Evolutionary conservation across 305 asterid species (phyloP).

Genomic region (Fraxinus sp.): DNA sequence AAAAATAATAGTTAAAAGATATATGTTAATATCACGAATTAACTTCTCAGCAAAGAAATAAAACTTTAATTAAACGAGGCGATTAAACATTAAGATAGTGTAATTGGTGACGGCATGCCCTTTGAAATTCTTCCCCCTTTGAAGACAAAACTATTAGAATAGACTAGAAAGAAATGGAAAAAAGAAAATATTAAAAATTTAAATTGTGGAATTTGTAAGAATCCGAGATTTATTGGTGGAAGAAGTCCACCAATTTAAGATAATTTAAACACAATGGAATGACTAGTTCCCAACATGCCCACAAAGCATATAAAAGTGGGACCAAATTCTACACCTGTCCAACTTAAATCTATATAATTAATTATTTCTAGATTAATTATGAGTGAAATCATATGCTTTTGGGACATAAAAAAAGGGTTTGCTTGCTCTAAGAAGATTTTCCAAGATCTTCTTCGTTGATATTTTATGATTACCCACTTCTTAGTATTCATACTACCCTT

Average conservation of each 20-base stretch:
- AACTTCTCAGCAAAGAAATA: too few relatives aligned
- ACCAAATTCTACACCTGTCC: constrained; percentile 63
- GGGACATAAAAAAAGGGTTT: constrained; percentile 41
- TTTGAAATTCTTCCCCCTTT: constrained; percentile 46
- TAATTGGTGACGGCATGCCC: constrained; percentile 45
- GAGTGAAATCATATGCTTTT: constrained; percentile 60
- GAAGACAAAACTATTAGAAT: constrained; percentile 35
- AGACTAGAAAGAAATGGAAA: constrained; percentile 29
- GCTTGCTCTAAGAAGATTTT: constrained; percentile 73
- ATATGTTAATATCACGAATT: not conserved
- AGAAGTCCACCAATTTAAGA: constrained; percentile 48
- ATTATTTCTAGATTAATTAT: constrained; percentile 43
- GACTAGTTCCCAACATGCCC: constrained; percentile 49
- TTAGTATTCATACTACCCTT: constrained; percentile 52
- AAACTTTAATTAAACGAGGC: not conserved
- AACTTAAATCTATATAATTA: constrained; percentile 38
- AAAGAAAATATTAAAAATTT: not conserved
- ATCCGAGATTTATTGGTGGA: constrained; percentile 48
- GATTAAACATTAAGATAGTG: constrained; percentile 3
- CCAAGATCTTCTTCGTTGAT: constrained; percentile 58
- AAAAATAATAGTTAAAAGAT: not conserved
- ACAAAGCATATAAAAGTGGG: constrained; percentile 56
- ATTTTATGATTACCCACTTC: constrained; percentile 61
- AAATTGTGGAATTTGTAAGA: constrained; percentile 46
- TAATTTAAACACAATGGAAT: constrained; percentile 51